Evolutionary conservation across 1,284 basidiomycete species (phyloP).

Genomic region (Mixia osmundae): DNA sequence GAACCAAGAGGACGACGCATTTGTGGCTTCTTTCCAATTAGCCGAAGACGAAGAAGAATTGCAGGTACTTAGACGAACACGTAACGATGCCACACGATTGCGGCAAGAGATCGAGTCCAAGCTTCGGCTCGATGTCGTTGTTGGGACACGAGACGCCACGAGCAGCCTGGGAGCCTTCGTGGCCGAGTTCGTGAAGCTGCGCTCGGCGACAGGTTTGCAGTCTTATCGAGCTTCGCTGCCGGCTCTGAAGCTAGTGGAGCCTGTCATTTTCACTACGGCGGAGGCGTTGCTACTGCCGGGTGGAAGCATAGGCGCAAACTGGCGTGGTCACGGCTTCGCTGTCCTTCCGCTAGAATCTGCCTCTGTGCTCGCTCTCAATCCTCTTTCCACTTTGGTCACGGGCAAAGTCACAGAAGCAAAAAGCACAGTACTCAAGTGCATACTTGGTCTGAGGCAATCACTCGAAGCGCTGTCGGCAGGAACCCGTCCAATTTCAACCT

Average conservation of each 20-base stretch:
- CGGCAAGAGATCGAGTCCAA: constrained; percentile 12
- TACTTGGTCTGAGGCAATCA: constrained; percentile 1
- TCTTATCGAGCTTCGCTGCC: constrained; percentile 3
- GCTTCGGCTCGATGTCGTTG: constrained; percentile 13
- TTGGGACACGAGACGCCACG: constrained; percentile 50
- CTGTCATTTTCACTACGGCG: constrained; percentile 12
- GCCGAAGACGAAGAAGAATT: constrained; percentile 6
- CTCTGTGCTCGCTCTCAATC: constrained; percentile 8
- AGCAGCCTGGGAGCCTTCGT: constrained; percentile 47
- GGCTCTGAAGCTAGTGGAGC: constrained; percentile 8
- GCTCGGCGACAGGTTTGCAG: background rate
- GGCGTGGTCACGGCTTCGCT: constrained; percentile 22
- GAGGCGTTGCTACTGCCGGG: constrained; percentile 16
- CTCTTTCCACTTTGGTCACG: background rate
- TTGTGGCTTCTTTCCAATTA: background rate
- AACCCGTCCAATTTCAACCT: too few species aligned
- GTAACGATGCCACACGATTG: constrained; percentile 1
- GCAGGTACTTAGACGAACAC: background rate
- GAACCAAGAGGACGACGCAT: constrained; percentile 11
- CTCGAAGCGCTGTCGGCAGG: constrained; percentile 2
- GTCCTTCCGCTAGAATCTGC: too few species aligned
- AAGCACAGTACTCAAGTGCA: background rate
- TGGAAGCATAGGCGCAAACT: constrained; percentile 20
- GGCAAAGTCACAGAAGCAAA: too few species aligned
- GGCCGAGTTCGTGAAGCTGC: constrained; percentile 27